Conservation (phyloP, 768 basidiomycete genomes). For the Postia placenta region DNA sequence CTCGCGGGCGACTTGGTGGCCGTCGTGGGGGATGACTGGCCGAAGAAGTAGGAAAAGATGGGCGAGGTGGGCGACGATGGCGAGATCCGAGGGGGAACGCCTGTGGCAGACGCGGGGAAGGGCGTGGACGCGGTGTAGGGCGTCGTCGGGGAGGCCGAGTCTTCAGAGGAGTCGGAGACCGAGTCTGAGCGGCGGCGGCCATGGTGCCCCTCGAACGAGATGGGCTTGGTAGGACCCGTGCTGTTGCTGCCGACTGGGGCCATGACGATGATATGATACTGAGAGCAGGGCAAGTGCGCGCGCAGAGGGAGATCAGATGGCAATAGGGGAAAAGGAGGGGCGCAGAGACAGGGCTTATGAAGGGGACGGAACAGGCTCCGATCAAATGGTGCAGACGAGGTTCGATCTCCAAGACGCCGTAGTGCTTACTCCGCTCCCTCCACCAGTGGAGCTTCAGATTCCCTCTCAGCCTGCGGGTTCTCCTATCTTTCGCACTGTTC, state of each 20-base stretch:
- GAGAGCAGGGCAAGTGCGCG: too few relatives aligned
- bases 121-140: slow-evolving; percentile 42
- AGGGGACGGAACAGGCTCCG: slow-evolving; percentile 5
- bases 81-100: slow-evolving; percentile 35
- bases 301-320: slow-evolving; percentile 2
- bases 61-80: slow-evolving; percentile 60
- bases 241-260: slow-evolving; percentile 21
- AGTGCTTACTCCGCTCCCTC: neutral
- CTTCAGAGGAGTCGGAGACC: slow-evolving; percentile 34
- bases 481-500: neutral
- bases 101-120: slow-evolving; percentile 44
- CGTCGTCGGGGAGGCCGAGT: slow-evolving; percentile 49
- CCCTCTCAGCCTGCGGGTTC: neutral
- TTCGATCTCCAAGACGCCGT: neutral
- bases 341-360: neutral
- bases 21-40: slow-evolving; percentile 44
- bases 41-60: slow-evolving; percentile 64
- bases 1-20: slow-evolving; percentile 37
- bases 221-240: slow-evolving; percentile 57
- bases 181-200: slow-evolving; percentile 56
- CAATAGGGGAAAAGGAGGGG: neutral
- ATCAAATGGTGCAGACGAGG: slow-evolving; percentile 1
- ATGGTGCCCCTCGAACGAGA: slow-evolving; percentile 45
- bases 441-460: neutral
- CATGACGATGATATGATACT: slow-evolving; percentile 11